Base-by-base conservation (phyloP, 805 yeast genomes). In the Trichomonascus vanleenenianus region DNA sequence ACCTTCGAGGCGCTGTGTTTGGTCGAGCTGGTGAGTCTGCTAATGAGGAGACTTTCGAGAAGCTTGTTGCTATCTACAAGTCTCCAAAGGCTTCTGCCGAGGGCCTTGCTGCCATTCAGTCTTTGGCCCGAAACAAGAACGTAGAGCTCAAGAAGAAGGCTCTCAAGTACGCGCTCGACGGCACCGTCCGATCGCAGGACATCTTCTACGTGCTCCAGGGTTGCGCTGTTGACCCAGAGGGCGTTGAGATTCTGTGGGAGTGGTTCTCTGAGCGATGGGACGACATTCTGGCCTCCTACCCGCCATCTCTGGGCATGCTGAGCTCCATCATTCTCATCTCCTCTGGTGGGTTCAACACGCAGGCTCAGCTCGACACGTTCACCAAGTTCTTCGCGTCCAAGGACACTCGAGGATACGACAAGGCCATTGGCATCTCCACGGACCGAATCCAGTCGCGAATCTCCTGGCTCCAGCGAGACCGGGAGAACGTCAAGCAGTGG, bases 251-350 rank as follows among this genome's bases (percentile, higher is more conserved):
- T 10, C 66, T 82, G 53, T 89, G 89, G 86, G 45, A 58, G 14
- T 91, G 96, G 95, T 57, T 64, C 15, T 72, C 74, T 56, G 57
- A 49, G 11, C 81, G 89, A 64, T 91, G 94, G 91, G 87, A 78
- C 47, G 73, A 69, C 39, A 60, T 91, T 49, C 66, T 67, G 55
- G 73, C 77, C 61, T 69, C 74, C 57, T 74, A 87, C 60, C 96
- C 97, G 43, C 86, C 95, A 12, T 83, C 86, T 10, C 73, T 83
- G 52, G 73, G 87, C 19, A 78, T 88, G 85, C 71, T 91, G 56
- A 83, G 91, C 16, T 71, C 81, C 15, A 80, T 93, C 48, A 83
- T 91, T 34, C 70, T 73, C 30, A 51, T 83, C 31, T 67, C 81
- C 40, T 74, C 85, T 34, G 65, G 79, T 19, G 78, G 83, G 1